Evolutionary conservation across 192 early-diverging fungal genomes (phyloP).

Genomic region (Coemansia javaensis): DNA sequence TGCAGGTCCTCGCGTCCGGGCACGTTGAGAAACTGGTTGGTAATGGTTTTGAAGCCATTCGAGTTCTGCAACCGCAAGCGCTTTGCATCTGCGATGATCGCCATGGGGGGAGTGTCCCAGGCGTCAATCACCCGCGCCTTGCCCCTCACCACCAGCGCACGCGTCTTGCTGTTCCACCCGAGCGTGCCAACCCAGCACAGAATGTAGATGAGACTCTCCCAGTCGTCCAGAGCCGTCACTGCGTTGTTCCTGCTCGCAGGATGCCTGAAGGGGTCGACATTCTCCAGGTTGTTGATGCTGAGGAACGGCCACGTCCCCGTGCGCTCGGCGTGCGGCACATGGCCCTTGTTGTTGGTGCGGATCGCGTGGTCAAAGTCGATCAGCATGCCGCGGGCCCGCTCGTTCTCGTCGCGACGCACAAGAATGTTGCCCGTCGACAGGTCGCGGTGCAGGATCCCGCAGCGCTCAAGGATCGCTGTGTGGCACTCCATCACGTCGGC

Average conservation of each 20-base stretch:
- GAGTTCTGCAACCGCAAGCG: too few relatives aligned
- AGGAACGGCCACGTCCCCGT: constrained; percentile 5
- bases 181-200: constrained; percentile 8
- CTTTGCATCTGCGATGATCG: too few relatives aligned
- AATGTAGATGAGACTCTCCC: constrained; percentile 14
- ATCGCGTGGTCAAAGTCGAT: constrained; percentile 20
- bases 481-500: constrained; percentile 21
- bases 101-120: too few relatives aligned
- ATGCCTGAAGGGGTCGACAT: too few relatives aligned
- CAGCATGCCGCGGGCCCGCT: constrained; percentile 2
- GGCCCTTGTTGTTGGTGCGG: neutral
- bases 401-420: neutral
- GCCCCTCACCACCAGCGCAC: too few relatives aligned
- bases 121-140: too few relatives aligned
- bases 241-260: too few relatives aligned
- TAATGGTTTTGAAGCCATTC: too few relatives aligned
- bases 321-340: neutral
- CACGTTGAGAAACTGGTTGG: too few relatives aligned
- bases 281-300: constrained; percentile 11
- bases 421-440: constrained; percentile 17
- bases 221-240: constrained; percentile 11
- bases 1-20: too few relatives aligned
- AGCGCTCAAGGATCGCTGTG: neutral
- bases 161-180: too few relatives aligned
- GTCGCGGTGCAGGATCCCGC: constrained; percentile 15